These are phyloP conservation scores for Drosera spatulata DNA, from an alignment of 179 eudicot species.

Conservation along the genomic window DNA sequence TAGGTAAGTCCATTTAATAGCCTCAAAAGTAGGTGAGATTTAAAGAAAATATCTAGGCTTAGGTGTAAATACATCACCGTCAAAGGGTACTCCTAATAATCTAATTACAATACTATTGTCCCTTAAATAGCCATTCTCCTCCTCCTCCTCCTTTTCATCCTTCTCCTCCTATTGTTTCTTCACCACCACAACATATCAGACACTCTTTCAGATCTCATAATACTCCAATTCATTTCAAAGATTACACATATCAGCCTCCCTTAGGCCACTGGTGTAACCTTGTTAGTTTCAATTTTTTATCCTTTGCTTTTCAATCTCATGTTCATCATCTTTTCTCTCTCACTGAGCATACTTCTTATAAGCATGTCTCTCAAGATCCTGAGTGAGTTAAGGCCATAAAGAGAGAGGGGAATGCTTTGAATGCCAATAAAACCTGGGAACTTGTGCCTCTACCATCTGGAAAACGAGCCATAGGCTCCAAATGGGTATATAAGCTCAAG, in stretches of 20 bases:
- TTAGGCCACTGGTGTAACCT: background rate
- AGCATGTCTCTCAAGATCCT: background rate
- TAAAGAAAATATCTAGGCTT: too few species aligned
- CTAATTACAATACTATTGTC: too few species aligned
- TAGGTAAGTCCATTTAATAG: too few species aligned
- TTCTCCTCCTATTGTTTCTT: too few species aligned
- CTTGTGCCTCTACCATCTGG: background rate
- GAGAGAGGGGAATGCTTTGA: background rate
- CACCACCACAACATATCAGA: too few species aligned
- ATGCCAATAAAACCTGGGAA: background rate
- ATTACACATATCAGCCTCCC: background rate
- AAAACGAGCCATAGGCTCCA: background rate
- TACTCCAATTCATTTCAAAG: background rate
- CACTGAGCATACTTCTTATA: background rate
- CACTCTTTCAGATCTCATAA: background rate
- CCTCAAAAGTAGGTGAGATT: too few species aligned
- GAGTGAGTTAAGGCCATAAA: background rate
- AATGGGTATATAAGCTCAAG: constrained; percentile 3
- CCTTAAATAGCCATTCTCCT: too few species aligned
- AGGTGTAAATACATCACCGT: too few species aligned
- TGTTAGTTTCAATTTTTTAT: background rate
- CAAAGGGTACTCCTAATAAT: too few species aligned
- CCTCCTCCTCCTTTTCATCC: too few species aligned
- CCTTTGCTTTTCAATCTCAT: background rate
- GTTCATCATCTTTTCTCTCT: background rate